Evolutionary conservation across 768 basidiomycete genomes (phyloP), one percentile per base, ranked within the genome.

Genomic region (Mrakia gelida): DNA sequence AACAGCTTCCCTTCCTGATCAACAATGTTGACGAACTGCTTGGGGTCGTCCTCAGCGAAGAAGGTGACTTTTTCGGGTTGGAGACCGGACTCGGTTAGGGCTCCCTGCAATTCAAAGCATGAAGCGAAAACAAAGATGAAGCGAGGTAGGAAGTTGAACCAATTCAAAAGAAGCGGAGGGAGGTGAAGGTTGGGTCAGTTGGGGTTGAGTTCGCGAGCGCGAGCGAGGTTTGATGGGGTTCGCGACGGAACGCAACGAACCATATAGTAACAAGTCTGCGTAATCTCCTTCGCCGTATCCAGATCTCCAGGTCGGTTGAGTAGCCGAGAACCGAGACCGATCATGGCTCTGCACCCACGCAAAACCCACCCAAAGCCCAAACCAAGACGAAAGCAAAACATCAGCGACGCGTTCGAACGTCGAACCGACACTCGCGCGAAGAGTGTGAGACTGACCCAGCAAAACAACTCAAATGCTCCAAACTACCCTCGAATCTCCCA

Each of bases 261-360:
- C 28, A 70, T 52, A 30, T 71, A 86, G 71, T 84, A 84, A 75
- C 85, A 86, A 1, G 84, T 82, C 59, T 83, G 80, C 3, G 86
- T 86, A 75, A 86, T 80, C 45, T 81, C 79, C 68, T 74, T 56
- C 3, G 38, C 74, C 16, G 32, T 59, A 6, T 52, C n/a, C 26
- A 86, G 79, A 78, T 87, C 86, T 23, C 80, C 73, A n/a, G 80
- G 76, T 1, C 86, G 81, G 52, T 82, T 72, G 32, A 87, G 80
- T 11, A 87, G 79, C 54, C 81, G 81, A 0, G 85, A 80, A 15
- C 86, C 86, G 38, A 87, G 82, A n/a, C 84, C 85, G 16, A 86
- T 81, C 86, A 87, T 87, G 0, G 82, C 86, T 13, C 86, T 85
- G 5, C 45, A 21, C 2, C 15, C 15, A 10, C 45, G 5, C 45